These are phyloP conservation scores for Saraca asoca DNA, from an alignment of 331 rosid genomes.

Conservation along the genomic window DNA sequence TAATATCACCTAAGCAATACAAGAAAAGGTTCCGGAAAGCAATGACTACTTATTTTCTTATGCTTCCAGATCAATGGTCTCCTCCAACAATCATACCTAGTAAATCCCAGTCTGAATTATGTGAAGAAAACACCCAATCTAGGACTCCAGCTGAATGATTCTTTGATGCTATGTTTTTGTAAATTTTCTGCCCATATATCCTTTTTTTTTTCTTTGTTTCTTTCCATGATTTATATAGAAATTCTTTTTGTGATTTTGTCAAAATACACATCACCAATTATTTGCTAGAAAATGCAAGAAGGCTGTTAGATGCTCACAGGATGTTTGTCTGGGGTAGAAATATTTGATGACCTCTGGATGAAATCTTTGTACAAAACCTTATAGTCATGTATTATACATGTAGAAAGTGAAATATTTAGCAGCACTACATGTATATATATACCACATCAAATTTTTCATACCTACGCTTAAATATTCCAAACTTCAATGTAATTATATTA, in stretches of 20 bases:
- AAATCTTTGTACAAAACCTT: slow-evolving; percentile 57
- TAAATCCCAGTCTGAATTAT: slow-evolving; percentile 67
- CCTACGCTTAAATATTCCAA: slow-evolving; percentile 1
- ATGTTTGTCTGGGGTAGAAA: slow-evolving; percentile 56
- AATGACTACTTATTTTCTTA: slow-evolving; percentile 89
- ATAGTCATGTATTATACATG: slow-evolving; percentile 32
- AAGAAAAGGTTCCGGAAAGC: slow-evolving; percentile 98
- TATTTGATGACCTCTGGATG: slow-evolving; percentile 74
- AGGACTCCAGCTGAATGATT: slow-evolving; percentile 55
- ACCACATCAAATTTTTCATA: slow-evolving; percentile 29
- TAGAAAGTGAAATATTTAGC: slow-evolving; percentile 20
- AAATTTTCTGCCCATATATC: slow-evolving; percentile 45
- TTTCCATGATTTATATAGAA: slow-evolving; percentile 35
- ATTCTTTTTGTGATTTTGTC: slow-evolving; percentile 49
- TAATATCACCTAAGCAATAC: slow-evolving; percentile 88
- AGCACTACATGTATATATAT: slow-evolving; percentile 45
- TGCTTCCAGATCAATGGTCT: slow-evolving; percentile 99
- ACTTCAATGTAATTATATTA: slow-evolving; percentile 7
- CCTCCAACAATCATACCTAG: slow-evolving; percentile 58
- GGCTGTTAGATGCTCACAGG: slow-evolving; percentile 55
- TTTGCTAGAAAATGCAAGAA: slow-evolving; percentile 55
- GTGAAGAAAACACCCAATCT: slow-evolving; percentile 57
- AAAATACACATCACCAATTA: slow-evolving; percentile 39
- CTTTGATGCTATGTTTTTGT: slow-evolving; percentile 41
- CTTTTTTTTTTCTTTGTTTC: slow-evolving; percentile 34